Evolutionary conservation across 1,284 basidiomycete genomes (phyloP), one percentile per base, ranked within the genome.

Genomic region (Trametes sp.): DNA sequence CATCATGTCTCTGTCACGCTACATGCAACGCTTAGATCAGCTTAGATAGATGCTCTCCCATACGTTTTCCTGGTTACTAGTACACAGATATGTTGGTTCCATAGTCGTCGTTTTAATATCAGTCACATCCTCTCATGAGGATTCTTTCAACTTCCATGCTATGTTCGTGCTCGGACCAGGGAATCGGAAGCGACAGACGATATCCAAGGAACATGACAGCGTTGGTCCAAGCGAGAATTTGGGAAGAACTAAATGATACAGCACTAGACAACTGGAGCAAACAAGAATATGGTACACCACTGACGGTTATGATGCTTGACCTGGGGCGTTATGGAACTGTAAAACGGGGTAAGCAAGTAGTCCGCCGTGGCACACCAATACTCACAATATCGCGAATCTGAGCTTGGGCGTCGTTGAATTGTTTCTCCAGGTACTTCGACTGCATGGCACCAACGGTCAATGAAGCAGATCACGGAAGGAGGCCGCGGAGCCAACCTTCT

Each of bases 391-490:
- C 94, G 57, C 91, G 87, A 61, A 96, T 78, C 72, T 96, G 95
- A 23, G 81, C 81, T 75, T 96, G 93, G 1, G 95, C 93, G 72
- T 96, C 94, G 63, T 91, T 92, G 74, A 92, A 93, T 73, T 95
- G 93, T 72, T 95, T 96, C 76, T 96, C 94, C 6, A 96, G 82
- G 75, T 91, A 96, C 77, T 96, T 96, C 23, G 88, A 82, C 93
- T 95, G 68, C 2, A 26, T 1, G 52, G 31, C 26, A n/a, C 26
- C 11, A 35, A 48, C 7, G 45, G 50, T 33, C 0, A 57, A 33
- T 59, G 14, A 31, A 24, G 41, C 31, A 35, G 28, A 28, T 44
- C 41, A 21, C 50, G 14, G 26, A 11, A 24, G 38, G 24, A 36
- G n/a, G 24, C 28, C 7, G 45, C 24, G 9, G 51, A 3, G 64